Percentiles rank a stretch among this genome's conserved stretches.
Evolutionary conservation across 2,329 filamentous ascomycete species (phyloP).

Genomic region (Chaetomium olivaceum): DNA sequence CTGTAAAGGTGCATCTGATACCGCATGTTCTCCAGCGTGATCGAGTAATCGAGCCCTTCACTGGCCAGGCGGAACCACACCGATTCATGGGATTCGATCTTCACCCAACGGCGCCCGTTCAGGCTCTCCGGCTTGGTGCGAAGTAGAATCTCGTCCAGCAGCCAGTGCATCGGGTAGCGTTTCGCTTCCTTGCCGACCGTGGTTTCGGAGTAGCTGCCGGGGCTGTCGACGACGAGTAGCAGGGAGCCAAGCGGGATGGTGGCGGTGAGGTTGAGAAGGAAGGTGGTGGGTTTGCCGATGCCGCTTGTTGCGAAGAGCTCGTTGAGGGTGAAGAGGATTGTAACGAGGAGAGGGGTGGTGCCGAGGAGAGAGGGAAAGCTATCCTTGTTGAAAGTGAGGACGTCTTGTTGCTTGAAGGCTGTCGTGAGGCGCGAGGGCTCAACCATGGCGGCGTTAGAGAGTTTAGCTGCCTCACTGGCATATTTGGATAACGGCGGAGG

Average conservation of each 20-base stretch:
- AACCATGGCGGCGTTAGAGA: slow-evolving; percentile 49
- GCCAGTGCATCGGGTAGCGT: slow-evolving; percentile 90
- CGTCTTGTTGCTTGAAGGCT: slow-evolving; percentile 51
- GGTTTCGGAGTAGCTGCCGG: slow-evolving; percentile 88
- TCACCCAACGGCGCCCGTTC: slow-evolving; percentile 63
- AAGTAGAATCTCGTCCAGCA: slow-evolving; percentile 76
- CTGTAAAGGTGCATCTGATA: slow-evolving; percentile 87
- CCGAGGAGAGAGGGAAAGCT: slow-evolving; percentile 40
- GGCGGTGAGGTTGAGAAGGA: slow-evolving; percentile 70
- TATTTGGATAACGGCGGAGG: slow-evolving; percentile 54
- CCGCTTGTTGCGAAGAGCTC: slow-evolving; percentile 84
- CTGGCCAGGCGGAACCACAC: slow-evolving; percentile 78
- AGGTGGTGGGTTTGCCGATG: slow-evolving; percentile 69
- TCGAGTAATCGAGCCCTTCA: slow-evolving; percentile 68
- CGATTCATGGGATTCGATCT: slow-evolving; percentile 73
- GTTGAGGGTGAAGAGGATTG: slow-evolving; percentile 91
- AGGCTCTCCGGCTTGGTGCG: slow-evolving; percentile 31
- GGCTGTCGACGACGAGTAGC: slow-evolving; percentile 86
- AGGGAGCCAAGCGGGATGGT: slow-evolving; percentile 60
- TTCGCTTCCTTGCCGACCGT: slow-evolving; percentile 62
- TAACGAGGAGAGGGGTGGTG: slow-evolving; percentile 59
- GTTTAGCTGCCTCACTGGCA: slow-evolving; percentile 50
- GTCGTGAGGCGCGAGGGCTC: slow-evolving; percentile 41
- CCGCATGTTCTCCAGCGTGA: slow-evolving; percentile 89
- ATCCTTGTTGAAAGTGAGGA: slow-evolving; percentile 45